Evolutionary conservation across 1,139 yeast species (phyloP).

Genomic region (Candida labiduridarum): DNA sequence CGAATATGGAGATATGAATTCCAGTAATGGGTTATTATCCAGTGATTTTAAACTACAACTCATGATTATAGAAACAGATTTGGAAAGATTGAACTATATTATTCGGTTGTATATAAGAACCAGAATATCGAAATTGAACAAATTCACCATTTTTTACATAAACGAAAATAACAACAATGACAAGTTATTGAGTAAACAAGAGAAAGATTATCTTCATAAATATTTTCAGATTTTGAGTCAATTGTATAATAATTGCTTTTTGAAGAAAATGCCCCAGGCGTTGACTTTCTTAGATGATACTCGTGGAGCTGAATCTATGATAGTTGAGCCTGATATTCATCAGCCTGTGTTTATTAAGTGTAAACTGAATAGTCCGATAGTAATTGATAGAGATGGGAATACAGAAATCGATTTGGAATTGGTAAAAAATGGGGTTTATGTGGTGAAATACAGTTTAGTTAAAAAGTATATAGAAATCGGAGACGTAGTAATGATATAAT

Average conservation of each 20-base stretch:
- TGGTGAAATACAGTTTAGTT: conserved; percentile 66
- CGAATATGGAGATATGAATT: conserved; percentile 49
- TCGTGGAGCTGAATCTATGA: conserved; percentile 76
- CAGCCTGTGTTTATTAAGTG: conserved; percentile 78
- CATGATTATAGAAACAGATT: conserved; percentile 86
- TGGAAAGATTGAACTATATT: conserved; percentile 82
- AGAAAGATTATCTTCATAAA: conserved; percentile 58
- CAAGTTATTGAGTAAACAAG: conserved; percentile 55
- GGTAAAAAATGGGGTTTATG: conserved; percentile 69
- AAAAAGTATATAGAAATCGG: conserved; percentile 40
- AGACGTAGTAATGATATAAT: conserved; percentile 40
- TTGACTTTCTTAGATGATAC: conserved; percentile 77
- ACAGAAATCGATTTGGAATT: conserved; percentile 61
- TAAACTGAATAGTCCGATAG: conserved; percentile 28
- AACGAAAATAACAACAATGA: conserved; percentile 26
- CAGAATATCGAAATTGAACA: conserved; percentile 73
- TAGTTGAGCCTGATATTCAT: conserved; percentile 73
- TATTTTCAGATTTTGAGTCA: conserved; percentile 68
- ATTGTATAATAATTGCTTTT: conserved; percentile 68
- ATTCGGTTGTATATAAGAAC: conserved; percentile 79
- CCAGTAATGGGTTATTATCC: conserved; percentile 40
- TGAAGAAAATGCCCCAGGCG: conserved; percentile 66
- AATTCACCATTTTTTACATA: conserved; percentile 58
- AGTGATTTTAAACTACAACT: conserved; percentile 76
- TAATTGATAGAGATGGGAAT: conserved; percentile 16